Evolutionary conservation across 75 land plant genomes (phyloP).

Genomic region (Cupressus sempervirens): DNA sequence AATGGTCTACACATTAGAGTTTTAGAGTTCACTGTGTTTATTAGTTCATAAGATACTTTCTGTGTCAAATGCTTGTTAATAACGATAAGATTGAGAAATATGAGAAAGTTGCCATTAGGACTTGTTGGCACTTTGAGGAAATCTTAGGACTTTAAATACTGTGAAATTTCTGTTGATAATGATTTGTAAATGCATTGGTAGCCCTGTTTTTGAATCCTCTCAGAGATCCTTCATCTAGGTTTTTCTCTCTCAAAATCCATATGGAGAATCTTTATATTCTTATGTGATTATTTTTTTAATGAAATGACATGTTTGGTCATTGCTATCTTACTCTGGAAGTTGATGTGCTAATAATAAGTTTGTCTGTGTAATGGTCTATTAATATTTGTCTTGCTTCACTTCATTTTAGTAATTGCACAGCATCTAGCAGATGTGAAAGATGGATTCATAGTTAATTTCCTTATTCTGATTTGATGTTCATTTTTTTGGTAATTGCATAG

Average conservation of each 20-base stretch:
- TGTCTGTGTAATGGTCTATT: background rate
- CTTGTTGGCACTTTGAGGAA: background rate
- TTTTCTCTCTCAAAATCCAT: background rate
- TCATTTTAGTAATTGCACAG: background rate
- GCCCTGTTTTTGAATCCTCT: background rate
- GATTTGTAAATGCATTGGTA: background rate
- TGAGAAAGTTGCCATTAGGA: background rate
- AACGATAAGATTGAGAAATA: background rate
- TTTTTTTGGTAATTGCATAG: background rate
- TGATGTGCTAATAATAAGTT: background rate
- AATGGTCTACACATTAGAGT: background rate
- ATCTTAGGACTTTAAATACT: background rate
- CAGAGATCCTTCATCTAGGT: background rate
- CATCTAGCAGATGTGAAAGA: background rate
- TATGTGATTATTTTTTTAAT: background rate
- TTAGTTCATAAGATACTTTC: background rate
- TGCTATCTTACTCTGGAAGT: background rate
- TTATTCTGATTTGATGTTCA: background rate
- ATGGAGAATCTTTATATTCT: background rate
- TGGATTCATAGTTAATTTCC: background rate
- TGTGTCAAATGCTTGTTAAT: background rate
- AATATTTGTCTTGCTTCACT: background rate
- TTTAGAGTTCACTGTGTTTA: background rate
- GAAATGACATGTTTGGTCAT: background rate
- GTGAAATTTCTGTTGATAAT: background rate